Conservation (phyloP, 108 stramenopile genomes). For the Nannochloropsis salina region DNA sequence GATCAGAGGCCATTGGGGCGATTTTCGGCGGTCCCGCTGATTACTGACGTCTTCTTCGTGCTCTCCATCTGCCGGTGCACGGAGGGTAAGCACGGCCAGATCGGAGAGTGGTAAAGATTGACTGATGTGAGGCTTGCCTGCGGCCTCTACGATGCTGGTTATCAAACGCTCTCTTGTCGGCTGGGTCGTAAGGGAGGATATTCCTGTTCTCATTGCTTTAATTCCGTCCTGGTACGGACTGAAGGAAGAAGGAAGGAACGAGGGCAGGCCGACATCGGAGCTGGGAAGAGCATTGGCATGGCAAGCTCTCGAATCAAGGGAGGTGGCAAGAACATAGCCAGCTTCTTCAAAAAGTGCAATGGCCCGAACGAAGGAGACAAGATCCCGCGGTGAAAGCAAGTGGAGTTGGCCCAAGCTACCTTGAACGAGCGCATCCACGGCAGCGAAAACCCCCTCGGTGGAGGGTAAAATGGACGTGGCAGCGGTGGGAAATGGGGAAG, state of each 20-base stretch:
- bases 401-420: background rate
- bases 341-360: constrained; percentile 4
- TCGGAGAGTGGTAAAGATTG: background rate
- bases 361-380: background rate
- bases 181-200: no score
- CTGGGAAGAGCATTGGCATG: no score
- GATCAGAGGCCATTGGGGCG: background rate
- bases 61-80: background rate
- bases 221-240: background rate
- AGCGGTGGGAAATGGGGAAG: background rate
- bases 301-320: background rate
- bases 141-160: background rate
- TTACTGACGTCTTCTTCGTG: background rate
- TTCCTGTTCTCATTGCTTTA: background rate
- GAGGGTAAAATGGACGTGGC: background rate
- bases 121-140: background rate
- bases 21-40: background rate
- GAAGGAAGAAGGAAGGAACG: background rate
- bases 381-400: background rate
- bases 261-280: no score
- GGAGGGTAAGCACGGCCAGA: background rate
- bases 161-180: background rate
- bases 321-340: background rate
- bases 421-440: background rate
- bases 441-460: background rate